phyloP scores from a whole-genome alignment of 495 filamentous ascomycete species.

The Polyplosphaeria fusca region DNA sequence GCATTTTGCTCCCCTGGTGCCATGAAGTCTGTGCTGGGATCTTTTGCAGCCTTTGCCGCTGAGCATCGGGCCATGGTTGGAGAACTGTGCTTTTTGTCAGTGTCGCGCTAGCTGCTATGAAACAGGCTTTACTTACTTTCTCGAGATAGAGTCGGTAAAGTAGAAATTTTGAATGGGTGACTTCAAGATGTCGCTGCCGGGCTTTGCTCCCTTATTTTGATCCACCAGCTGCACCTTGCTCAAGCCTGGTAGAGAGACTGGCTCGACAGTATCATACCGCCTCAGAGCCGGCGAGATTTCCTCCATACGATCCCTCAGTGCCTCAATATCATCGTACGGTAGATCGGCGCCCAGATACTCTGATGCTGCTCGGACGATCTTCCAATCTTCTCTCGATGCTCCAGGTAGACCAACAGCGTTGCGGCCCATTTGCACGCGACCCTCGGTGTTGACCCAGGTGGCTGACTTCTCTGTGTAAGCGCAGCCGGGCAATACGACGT shows the following conservation, averaged over 20 bases:
- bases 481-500: constrained; percentile 88
- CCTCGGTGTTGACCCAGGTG: constrained; percentile 97
- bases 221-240: constrained; percentile 92
- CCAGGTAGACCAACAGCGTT: constrained; percentile 81
- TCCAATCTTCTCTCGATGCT: constrained; percentile 94
- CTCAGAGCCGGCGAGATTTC: constrained; percentile 87
- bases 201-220: constrained; percentile 81
- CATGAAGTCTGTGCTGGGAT: constrained; percentile 82
- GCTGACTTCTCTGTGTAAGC: constrained; percentile 97
- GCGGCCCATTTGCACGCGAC: constrained; percentile 87
- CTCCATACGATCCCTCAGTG: constrained; percentile 85
- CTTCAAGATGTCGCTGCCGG: constrained; percentile 65
- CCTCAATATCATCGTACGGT: constrained; percentile 87
- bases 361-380: constrained; percentile 86
- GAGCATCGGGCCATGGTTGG: constrained; percentile 97
- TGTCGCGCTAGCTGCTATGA: neutral
- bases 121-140: constrained; percentile 63
- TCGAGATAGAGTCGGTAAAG: constrained; percentile 92
- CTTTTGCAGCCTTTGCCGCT: constrained; percentile 67
- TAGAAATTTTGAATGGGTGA: constrained; percentile 91
- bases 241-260: constrained; percentile 62
- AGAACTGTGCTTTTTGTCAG: constrained; percentile 60
- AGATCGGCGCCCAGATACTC: constrained; percentile 87
- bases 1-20: constrained; percentile 59
- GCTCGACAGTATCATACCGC: constrained; percentile 86